Conservation (phyloP, 345 rosid genomes). For the Dipteronia dyeriana region DNA sequence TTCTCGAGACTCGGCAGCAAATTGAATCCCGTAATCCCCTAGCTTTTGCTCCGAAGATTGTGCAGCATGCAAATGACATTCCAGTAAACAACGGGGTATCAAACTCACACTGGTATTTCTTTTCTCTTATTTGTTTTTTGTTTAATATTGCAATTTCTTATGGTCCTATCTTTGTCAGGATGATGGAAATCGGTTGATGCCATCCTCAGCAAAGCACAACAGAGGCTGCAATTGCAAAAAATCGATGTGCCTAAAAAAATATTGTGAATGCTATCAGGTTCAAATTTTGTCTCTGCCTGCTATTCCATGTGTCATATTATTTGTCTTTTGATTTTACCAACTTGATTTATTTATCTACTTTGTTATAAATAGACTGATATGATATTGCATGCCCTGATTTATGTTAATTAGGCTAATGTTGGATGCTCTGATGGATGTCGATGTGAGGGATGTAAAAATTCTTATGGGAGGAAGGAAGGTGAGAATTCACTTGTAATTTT, state of each 20-base stretch:
- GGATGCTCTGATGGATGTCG: constrained; percentile 71
- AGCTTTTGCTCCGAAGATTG: constrained; percentile 67
- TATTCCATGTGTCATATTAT: neutral
- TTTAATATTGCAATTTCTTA: constrained; percentile 7
- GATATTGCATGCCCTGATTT: constrained; percentile 31
- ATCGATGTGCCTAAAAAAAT: constrained; percentile 66
- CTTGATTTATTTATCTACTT: constrained; percentile 11
- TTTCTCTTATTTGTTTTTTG: neutral
- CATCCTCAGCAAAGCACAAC: constrained; percentile 58
- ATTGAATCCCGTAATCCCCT: constrained; percentile 64
- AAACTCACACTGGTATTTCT: neutral
- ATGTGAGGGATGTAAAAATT: constrained; percentile 68
- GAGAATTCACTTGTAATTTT: constrained; percentile 16
- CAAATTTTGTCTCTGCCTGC: neutral
- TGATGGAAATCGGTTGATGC: constrained; percentile 34
- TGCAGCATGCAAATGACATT: constrained; percentile 28
- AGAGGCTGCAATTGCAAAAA: constrained; percentile 72
- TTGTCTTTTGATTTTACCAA: constrained; percentile 14
- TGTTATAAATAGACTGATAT: constrained; percentile 40
- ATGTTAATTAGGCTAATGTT: constrained; percentile 41
- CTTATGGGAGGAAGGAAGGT: constrained; percentile 60
- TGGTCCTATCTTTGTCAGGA: constrained; percentile 35
- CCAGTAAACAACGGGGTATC: constrained; percentile 31
- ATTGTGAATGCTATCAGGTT: constrained; percentile 80
- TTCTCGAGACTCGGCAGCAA: constrained; percentile 52